Evolutionary conservation across 2,329 filamentous ascomycete genomes (phyloP).

Genomic region (Aspergillus sp.): DNA sequence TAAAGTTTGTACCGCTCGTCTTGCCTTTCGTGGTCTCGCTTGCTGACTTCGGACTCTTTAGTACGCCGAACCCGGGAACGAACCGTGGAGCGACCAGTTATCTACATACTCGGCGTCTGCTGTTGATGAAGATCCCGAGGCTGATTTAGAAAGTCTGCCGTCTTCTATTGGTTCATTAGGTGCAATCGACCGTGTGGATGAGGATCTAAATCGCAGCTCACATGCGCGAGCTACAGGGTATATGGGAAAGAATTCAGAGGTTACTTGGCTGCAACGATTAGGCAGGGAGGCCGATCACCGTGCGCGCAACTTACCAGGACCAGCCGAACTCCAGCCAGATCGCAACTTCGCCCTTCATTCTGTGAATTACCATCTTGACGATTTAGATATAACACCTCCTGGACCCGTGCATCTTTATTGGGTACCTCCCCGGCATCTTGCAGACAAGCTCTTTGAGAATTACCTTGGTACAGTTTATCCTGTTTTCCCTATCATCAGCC

Average conservation of each 20-base stretch:
- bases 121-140: constrained; percentile 27
- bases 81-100: constrained; percentile 22
- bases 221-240: constrained; percentile 41
- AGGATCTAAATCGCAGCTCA: constrained; percentile 43
- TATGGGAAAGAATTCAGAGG: constrained; percentile 48
- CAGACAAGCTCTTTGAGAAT: constrained; percentile 44
- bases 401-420: constrained; percentile 43
- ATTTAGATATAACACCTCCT: constrained; percentile 41
- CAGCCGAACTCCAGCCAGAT: constrained; percentile 30
- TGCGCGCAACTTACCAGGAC: constrained; percentile 27
- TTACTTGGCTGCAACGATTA: constrained; percentile 48
- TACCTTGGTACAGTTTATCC: constrained; percentile 45
- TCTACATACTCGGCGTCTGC: constrained; percentile 31
- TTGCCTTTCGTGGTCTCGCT: not conserved
- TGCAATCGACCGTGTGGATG: constrained; percentile 46
- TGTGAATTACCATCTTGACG: constrained; percentile 44
- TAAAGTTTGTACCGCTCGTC: constrained; percentile 28
- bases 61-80: constrained; percentile 22
- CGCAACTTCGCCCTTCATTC: constrained; percentile 33
- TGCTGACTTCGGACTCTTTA: constrained; percentile 9
- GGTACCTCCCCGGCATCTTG: constrained; percentile 40
- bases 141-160: constrained; percentile 28
- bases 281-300: constrained; percentile 39
- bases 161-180: constrained; percentile 45
- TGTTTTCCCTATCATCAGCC: constrained; percentile 46